Percentiles rank a stretch among this genome's conserved stretches.
phyloP scores from a whole-genome alignment of 176 grass and related monocot genomes.

The Cenchrus americanus region DNA sequence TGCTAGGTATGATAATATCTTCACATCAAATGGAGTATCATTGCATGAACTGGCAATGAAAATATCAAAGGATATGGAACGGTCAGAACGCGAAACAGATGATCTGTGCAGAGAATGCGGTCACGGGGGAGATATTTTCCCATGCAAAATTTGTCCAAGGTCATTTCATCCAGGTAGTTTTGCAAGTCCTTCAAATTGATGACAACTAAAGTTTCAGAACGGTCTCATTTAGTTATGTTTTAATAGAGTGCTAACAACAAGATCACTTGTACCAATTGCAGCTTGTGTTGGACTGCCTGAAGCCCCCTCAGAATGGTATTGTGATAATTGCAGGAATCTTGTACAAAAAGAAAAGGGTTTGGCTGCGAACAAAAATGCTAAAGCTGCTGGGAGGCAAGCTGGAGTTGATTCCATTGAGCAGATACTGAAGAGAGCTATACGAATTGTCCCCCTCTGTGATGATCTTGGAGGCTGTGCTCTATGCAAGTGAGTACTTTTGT shows the following conservation, averaged over 20 bases:
- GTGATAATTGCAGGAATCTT: conserved; percentile 82
- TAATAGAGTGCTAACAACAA: conserved; percentile 7
- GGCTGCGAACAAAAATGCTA: conserved; percentile 89
- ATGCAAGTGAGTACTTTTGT: conserved; percentile 75
- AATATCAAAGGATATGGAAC: conserved; percentile 72
- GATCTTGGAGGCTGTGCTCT: conserved; percentile 84
- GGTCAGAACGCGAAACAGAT: conserved; percentile 71
- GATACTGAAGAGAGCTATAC: conserved; percentile 86
- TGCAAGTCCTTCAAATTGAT: conserved; percentile 9
- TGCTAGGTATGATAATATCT: conserved; percentile 97
- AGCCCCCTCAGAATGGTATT: conserved; percentile 78
- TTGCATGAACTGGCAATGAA: conserved; percentile 92
- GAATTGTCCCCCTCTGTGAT: conserved; percentile 81
- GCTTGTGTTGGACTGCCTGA: conserved; percentile 70
- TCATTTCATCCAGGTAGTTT: conserved; percentile 86
- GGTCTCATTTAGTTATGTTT: not conserved
- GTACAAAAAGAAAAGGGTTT: conserved; percentile 85
- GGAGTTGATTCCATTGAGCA: conserved; percentile 97
- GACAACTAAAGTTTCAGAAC: not conserved
- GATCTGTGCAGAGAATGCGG: conserved; percentile 90
- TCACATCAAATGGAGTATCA: conserved; percentile 94
- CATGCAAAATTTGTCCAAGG: conserved; percentile 91
- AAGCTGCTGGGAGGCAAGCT: conserved; percentile 92
- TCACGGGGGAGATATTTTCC: conserved; percentile 79
- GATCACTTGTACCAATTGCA: conserved; percentile 40